Evolutionary conservation across 1,284 basidiomycete species (phyloP), one percentile per base, ranked within the genome.

Genomic region (Tetrapyrgos nigripes): DNA sequence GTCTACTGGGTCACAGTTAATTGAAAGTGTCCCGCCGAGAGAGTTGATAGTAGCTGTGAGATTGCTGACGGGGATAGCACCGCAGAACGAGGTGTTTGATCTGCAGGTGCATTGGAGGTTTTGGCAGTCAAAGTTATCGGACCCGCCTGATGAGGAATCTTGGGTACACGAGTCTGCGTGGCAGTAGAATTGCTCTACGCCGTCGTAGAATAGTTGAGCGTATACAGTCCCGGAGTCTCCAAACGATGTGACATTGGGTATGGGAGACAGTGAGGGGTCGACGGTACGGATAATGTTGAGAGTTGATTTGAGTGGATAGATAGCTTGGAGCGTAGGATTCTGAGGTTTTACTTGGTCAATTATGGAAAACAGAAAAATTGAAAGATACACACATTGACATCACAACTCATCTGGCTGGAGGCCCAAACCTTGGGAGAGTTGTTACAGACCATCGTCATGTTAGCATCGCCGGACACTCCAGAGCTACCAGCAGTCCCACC

Each of bases 181-280:
- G 70, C 94, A 97, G 70, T 83, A 92, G 75, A 96, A 96, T 68
- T 92, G 91, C 69, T 94, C 93, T 21, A 89, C 84, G 4, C 91
- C 91, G n/a, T 83, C 79, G 73, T 95, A 95, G 76, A 92, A 90
- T 1, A 96, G 76, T 67, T 95, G 92, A 0, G 91, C 91, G 63
- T 82, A 89, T 9, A 84, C 76, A 3, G 84, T 80, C 5, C 84
- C 83, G 27, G 80, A 76, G 5, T 74, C 61, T 11, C 88, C 89
- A 60, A 88, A 86, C 2, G 84, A 79, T 2, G 89, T 89, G 13
- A 81, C 67, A 61, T 89, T 88, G 2, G 84, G 84, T 27, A 89
- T 71, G 0, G 89, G 92, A 1, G 87, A 86, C n/a, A 87, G 79
- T 0, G 82, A 77, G 4, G 87, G 77, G 61, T 93, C 83, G 37